phyloP scores from a whole-genome alignment of 768 basidiomycete species.

The Trametes cingulata region DNA sequence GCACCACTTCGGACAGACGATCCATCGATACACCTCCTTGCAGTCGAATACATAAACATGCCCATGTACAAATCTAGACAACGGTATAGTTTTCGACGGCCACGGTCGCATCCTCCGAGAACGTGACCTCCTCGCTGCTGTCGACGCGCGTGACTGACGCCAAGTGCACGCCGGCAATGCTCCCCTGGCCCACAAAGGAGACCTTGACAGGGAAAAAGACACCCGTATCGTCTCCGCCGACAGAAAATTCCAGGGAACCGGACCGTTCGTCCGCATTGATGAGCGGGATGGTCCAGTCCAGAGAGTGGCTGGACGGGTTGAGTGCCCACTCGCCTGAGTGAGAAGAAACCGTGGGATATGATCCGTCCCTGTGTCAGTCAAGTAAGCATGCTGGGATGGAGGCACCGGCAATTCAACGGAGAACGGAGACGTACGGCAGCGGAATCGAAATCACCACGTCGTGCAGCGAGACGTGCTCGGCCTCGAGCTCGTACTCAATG shows the following conservation, averaged over 20 bases:
- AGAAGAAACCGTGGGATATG: slow-evolving; percentile 82
- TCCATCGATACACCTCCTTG: slow-evolving; percentile 17
- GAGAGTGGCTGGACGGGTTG: slow-evolving; percentile 73
- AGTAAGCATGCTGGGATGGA: neutral
- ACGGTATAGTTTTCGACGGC: slow-evolving; percentile 53
- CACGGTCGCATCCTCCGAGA: slow-evolving; percentile 53
- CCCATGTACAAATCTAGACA: slow-evolving; percentile 25
- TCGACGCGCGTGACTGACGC: slow-evolving; percentile 55
- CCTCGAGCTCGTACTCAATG: slow-evolving; percentile 96
- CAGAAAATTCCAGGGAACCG: slow-evolving; percentile 89
- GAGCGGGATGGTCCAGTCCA: slow-evolving; percentile 82
- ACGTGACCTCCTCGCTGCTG: slow-evolving; percentile 48
- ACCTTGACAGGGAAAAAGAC: slow-evolving; percentile 94
- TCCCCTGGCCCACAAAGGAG: slow-evolving; percentile 77
- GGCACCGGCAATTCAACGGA: neutral
- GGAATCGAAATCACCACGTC: slow-evolving; percentile 91
- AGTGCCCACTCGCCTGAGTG: slow-evolving; percentile 80
- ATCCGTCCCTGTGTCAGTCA: slow-evolving; percentile 55
- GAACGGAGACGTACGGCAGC: slow-evolving; percentile 69
- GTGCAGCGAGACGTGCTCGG: slow-evolving; percentile 73
- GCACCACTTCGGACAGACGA: neutral
- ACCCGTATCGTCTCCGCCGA: slow-evolving; percentile 78
- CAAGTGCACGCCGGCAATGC: slow-evolving; percentile 75
- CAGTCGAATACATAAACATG: slow-evolving; percentile 17
- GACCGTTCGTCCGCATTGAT: slow-evolving; percentile 65